Evolutionary conservation across 2,329 filamentous ascomycete species (phyloP), one percentile per base, ranked within the genome.

Genomic region (Colletotrichum spaethianum): DNA sequence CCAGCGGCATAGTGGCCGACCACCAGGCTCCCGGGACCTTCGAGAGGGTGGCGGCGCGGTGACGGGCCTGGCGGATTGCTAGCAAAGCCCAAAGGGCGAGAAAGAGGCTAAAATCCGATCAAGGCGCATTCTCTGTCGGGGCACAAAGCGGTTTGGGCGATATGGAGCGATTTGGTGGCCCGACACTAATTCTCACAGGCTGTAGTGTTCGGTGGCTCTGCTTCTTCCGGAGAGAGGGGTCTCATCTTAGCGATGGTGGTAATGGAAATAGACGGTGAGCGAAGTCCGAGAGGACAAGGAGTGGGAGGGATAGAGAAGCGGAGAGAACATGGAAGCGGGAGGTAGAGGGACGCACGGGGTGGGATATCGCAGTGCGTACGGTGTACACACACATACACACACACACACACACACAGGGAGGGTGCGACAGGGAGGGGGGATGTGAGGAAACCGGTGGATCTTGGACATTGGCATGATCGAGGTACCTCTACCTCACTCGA

Each of bases 401-500:
- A 33, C 26, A 28, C 23, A 50, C 18, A 61, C 55, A 57, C 63
- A 18, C 12, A 61, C 36, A 63, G 40, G 52, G 44, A 57, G 56
- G 9, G 46, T 36, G 48, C 42, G 57, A 46, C 31, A 40, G 40
- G 50, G 55, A 36, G 26, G 56, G 61, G 33, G 61, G 28, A 61
- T n/a, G 26, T 56, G 40, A 68, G 31, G 53, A 38, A 68, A 57
- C 20, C 38, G 14, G 44, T 66, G 61, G 67, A 52, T 42, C 69
- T 46, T 46, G 28, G 40, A 46, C 46, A 38, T 52, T 57, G 52
- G 33, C 52, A 38, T 52, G 16, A 11, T 7, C 48, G 63, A 33
- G 64, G 64, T 63, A 72, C 69, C 65, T 68, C 59, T 69, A 72
- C 64, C 36, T 72, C 18, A 2, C 33, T 62, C 40, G 23, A 56